Percentiles rank a stretch among this genome's conserved stretches.
phyloP scores from a whole-genome alignment of 805 yeast genomes.

The Candida tibetensis region DNA sequence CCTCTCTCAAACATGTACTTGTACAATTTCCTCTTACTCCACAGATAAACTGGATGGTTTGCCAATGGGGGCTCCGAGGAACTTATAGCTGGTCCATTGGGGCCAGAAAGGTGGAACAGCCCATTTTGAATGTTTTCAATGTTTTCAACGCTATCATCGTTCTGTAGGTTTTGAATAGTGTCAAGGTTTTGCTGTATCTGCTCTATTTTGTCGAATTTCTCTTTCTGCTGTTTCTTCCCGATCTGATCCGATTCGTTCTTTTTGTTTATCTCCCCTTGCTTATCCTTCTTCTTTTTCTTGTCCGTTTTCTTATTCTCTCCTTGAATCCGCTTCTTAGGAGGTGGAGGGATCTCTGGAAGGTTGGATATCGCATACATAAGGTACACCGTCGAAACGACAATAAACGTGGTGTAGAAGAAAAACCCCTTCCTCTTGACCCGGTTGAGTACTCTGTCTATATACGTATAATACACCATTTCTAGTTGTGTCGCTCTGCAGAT shows the following conservation, averaged over 20 bases:
- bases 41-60: constrained; percentile 11
- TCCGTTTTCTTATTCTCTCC: constrained; percentile 4
- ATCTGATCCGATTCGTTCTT: too few relatives aligned
- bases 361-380: constrained; percentile 22
- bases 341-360: constrained; percentile 13
- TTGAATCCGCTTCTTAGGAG: constrained; percentile 7
- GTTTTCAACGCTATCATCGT: too few relatives aligned
- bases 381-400: constrained; percentile 28
- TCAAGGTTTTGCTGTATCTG: too few relatives aligned
- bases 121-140: too few relatives aligned
- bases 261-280: too few relatives aligned
- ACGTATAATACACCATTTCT: constrained; percentile 14
- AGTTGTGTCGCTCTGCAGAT: too few relatives aligned
- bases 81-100: too few relatives aligned
- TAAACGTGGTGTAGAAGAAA: constrained; percentile 31
- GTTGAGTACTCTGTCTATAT: constrained; percentile 29
- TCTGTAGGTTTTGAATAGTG: too few relatives aligned
- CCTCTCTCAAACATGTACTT: constrained; percentile 13
- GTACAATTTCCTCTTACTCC: constrained; percentile 19
- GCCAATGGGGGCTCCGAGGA: not conserved
- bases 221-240: not conserved
- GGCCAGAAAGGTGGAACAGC: too few relatives aligned
- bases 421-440: constrained; percentile 34
- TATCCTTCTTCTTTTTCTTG: not conserved
- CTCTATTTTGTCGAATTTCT: not conserved